Evolutionary conservation across 108 stramenopile genomes (phyloP), one percentile per base, ranked within the genome.

Genomic region (Nitzschia sp.): DNA sequence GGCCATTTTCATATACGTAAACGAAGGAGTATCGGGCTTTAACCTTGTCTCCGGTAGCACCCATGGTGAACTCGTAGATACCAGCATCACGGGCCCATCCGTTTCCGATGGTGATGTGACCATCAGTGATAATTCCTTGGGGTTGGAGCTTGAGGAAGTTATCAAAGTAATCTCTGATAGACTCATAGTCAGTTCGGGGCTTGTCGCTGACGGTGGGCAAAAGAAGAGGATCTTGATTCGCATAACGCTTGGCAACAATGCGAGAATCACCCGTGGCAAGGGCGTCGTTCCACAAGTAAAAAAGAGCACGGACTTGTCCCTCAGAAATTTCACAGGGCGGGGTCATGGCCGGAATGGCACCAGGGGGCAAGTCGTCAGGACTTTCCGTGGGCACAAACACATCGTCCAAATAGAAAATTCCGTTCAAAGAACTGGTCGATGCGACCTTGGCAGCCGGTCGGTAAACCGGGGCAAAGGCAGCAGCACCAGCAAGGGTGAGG

Each of bases 91-190:
- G 72, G 57, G 77, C 76, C 38, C 75, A 76, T 66, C 68, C 69
- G 21, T 78, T 68, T 23, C 85, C 85, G 35, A 87, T 79, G 51
- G 60, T 71, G 56, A 84, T 76, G 51, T 87, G 49, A 17, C 83
- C 85, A n/a, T 83, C 80, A 28, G 76, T 31, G 67, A 87, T 84
- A 28, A 70, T 75, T 13, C 85, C 85, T 62, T 84, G 82, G 24
- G 85, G 82, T 68, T 87, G 46, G 32, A 72, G 71, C 59, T 62
- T 56, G 42, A 83, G 72, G 75, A 87, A 87, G 28, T 74, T 62
- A 61, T 82, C 85, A 65, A 87, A 87, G 74, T 87, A 87, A 60
- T 87, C 81, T 69, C 84, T 82, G 62, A 87, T 83, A 18, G 68
- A 60, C 26, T 70, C 82, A 45, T 65, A 84, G 53, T 83, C 78